Conservation (phyloP, 106 monocot species). For the Alisma plantagoaquatica region DNA sequence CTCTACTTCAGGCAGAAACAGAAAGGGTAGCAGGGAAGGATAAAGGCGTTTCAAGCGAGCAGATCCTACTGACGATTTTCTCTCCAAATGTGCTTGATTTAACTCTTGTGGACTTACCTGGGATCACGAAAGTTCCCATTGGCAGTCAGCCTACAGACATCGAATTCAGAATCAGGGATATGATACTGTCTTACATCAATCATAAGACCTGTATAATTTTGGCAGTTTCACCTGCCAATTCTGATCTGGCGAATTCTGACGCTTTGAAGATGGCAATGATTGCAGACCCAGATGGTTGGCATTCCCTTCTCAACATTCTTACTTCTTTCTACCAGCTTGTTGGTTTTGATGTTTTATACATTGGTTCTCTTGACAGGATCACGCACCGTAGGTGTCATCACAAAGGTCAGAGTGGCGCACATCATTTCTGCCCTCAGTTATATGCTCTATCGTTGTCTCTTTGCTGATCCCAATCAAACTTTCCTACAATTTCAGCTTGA, state of each 20-base stretch:
- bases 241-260: conserved; percentile 81
- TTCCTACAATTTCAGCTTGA: conserved; percentile 41
- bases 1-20: conserved; percentile 61
- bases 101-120: conserved; percentile 72
- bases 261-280: conserved; percentile 78
- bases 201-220: conserved; percentile 77
- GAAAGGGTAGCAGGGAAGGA: conserved; percentile 69
- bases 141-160: conserved; percentile 82
- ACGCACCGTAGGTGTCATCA: conserved; percentile 57
- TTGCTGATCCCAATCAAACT: conserved; percentile 9
- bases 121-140: conserved; percentile 84
- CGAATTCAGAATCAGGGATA: conserved; percentile 65
- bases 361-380: conserved; percentile 22
- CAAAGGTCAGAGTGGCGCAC: conserved; percentile 28
- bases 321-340: background rate
- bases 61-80: conserved; percentile 70
- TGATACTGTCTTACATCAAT: conserved; percentile 76
- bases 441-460: background rate
- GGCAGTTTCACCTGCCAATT: conserved; percentile 84
- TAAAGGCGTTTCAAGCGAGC: conserved; percentile 76
- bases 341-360: background rate
- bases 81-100: conserved; percentile 83
- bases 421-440: background rate
- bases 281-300: conserved; percentile 72
- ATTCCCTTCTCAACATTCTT: background rate